phyloP scores from a whole-genome alignment of 441 rosid species.

The Syzygium malaccense region DNA sequence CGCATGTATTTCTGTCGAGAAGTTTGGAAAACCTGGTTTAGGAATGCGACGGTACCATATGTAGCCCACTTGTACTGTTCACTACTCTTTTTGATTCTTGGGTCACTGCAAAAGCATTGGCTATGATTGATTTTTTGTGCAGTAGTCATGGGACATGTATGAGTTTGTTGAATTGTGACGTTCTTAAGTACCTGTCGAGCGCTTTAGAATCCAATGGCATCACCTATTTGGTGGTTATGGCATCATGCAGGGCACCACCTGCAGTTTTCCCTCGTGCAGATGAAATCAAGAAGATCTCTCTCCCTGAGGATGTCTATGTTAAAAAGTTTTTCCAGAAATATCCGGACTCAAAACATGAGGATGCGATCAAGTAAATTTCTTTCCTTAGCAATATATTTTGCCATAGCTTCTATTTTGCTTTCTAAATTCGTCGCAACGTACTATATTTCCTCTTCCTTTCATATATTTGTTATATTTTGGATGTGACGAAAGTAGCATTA shows the following conservation, averaged over 20 bases:
- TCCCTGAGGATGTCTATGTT: conserved; percentile 73
- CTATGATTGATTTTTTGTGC: background rate
- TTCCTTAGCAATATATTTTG: background rate
- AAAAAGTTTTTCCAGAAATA: conserved; percentile 51
- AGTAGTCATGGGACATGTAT: background rate
- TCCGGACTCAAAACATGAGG: conserved; percentile 45
- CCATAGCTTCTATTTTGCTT: conserved; percentile 1
- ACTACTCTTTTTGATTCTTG: background rate
- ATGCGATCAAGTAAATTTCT: conserved; percentile 47
- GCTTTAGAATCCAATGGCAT: background rate
- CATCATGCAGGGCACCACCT: conserved; percentile 55
- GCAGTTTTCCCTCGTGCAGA: conserved; percentile 61
- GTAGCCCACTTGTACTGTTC: background rate
- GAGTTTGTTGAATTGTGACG: background rate
- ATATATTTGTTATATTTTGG: background rate
- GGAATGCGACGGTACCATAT: background rate
- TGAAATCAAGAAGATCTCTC: conserved; percentile 56
- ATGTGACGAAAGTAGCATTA: background rate
- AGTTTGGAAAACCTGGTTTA: background rate
- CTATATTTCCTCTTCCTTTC: background rate
- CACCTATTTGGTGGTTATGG: background rate
- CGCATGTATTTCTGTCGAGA: background rate
- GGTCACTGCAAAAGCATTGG: background rate
- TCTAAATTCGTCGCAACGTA: background rate
- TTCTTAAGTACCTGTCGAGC: background rate